Evolutionary conservation across 257 asterid species (phyloP), one percentile per base, ranked within the genome.

Genomic region (Verbena officinalis): DNA sequence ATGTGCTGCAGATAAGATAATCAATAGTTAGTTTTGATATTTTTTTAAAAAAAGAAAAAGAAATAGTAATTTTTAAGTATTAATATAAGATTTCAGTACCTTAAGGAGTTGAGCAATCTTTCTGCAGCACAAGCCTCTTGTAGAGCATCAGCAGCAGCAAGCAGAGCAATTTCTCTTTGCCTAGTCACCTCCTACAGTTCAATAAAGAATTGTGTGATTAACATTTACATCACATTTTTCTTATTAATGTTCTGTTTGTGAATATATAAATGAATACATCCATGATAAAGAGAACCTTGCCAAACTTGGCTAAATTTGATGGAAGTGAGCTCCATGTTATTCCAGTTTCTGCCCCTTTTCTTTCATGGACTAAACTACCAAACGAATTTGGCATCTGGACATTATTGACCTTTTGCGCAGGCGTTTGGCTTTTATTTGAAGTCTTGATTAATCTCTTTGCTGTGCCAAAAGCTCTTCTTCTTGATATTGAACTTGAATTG

Each of bases 61-160:
- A 2, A 27, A n/a, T n/a, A n/a, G n/a, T n/a, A n/a, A n/a, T n/a
- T n/a, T n/a, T n/a, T n/a, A n/a, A n/a, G n/a, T n/a, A n/a, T n/a
- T n/a, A n/a, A n/a, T n/a, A n/a, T n/a, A n/a, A n/a, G n/a, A n/a
- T n/a, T n/a, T n/a, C n/a, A n/a, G n/a, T n/a, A 90, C 97, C 97
- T 78, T 64, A 90, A 80, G 62, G 94, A 81, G 75, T 80, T 81
- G 65, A 89, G 89, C 81, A 84, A 59, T 62, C 93, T 87, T 71
- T 89, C 95, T 52, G 94, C 82, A 71, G 81, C 91, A 70, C 94
- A 84, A 52, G 94, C 94, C 62, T 84, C 94, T 67, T 89, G 95
- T 57, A 90, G 75, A 39, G 95, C 91, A 64, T 83, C 89, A 44
- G 78, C 79, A 64, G 97, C 97, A 46, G 88, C 87, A 72, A 68